Base-by-base conservation (phyloP, 371 early-diverging fungal genomes). In the Mortierella sp. region DNA sequence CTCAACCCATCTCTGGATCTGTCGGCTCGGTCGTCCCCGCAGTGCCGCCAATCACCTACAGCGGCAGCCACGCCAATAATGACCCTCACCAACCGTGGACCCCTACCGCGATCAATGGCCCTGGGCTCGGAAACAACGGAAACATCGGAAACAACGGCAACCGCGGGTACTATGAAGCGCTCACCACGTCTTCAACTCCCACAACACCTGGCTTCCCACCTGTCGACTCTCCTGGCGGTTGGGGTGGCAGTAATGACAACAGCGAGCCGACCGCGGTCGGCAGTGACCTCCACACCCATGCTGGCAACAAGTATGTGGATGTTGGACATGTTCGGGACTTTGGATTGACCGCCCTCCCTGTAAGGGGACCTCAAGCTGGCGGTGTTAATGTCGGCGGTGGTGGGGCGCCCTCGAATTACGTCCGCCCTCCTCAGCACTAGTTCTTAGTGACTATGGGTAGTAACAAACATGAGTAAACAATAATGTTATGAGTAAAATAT, bases 191-290 rank as follows among this genome's bases (percentile, higher is more conserved):
- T 42, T 24, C 68, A 21, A 68, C 68, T 19, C 68, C 68, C 4
- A 42, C 44, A 21, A 38, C 68, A 16, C 68, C 68, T 42, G 68
- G 68, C 9, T 68, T 68, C 68, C 68, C 68, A 24, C 44, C 68
- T 3, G 5, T 68, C 68, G 68, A 68, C 24, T 68, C 68, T 8
- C 68, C 68, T 2, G 19, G 6, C 8, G 63, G 63, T 6, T 63
- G 63, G 63, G 38, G 63, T 34, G 63, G 63, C 34, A 63, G 63
- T 9, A 63, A 63, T 13, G 50, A 50, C 50, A 50, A 50, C 34
- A 63, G 63, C 34, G 63, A 34, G 31, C 24, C 42, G 68, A 68
- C 68, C 21, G 68, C 44, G 38, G 68, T 38, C 21, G 68, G 38
- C 5, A 34, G 44, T 21, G 68, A 34, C 9, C 24, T 21, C 38